Evolutionary conservation across 2,329 filamentous ascomycete genomes (phyloP).

Genomic region (Stenocarpella maydis): DNA sequence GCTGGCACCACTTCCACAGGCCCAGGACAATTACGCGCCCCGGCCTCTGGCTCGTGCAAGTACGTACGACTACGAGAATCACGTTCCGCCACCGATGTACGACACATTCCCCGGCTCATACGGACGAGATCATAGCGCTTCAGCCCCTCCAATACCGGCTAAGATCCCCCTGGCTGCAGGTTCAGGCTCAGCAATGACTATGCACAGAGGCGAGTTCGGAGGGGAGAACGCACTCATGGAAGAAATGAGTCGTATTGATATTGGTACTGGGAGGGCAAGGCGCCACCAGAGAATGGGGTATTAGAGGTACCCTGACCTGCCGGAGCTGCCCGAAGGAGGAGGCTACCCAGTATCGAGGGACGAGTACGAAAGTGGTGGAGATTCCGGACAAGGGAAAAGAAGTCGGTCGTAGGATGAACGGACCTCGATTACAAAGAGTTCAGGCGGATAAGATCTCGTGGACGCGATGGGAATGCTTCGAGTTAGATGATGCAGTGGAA

Average conservation of each 20-base stretch:
- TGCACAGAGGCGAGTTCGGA: slow-evolving; percentile 40
- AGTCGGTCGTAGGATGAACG: slow-evolving; percentile 28
- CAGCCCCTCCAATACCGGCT: slow-evolving; percentile 71
- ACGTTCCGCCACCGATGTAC: slow-evolving; percentile 48
- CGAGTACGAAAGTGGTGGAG: not conserved
- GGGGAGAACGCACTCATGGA: slow-evolving; percentile 70
- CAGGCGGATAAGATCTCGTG: not conserved
- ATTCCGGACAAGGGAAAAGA: slow-evolving; percentile 2
- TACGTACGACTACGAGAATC: slow-evolving; percentile 65
- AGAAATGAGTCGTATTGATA: slow-evolving; percentile 74
- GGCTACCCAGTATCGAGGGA: not conserved
- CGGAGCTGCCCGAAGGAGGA: not conserved
- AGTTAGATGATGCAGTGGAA: not conserved
- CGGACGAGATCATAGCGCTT: slow-evolving; percentile 44
- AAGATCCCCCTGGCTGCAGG: slow-evolving; percentile 69
- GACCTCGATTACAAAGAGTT: not conserved
- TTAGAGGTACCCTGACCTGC: slow-evolving; percentile 22
- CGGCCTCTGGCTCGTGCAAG: slow-evolving; percentile 54
- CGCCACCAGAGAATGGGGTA: slow-evolving; percentile 47
- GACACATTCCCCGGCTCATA: slow-evolving; percentile 43
- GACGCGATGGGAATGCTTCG: slow-evolving; percentile 11
- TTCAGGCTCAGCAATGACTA: slow-evolving; percentile 48
- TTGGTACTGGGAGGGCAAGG: slow-evolving; percentile 67
- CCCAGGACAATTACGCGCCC: slow-evolving; percentile 58
- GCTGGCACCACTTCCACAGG: slow-evolving; percentile 60